Percentiles rank a stretch among this genome's conserved stretches.
phyloP scores from a whole-genome alignment of 768 basidiomycete genomes.

The Suillus tomentosus region DNA sequence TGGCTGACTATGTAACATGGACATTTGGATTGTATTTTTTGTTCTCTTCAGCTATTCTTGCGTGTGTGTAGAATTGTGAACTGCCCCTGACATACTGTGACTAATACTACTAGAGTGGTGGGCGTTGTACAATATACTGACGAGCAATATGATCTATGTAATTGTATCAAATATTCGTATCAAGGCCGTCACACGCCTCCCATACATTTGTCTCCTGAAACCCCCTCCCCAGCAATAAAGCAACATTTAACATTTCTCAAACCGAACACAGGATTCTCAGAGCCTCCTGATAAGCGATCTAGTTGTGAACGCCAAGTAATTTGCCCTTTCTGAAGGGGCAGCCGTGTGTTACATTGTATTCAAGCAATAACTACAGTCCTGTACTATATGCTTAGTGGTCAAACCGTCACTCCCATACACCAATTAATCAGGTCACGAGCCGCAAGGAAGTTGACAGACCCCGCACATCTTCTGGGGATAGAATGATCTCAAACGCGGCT shows the following conservation, averaged over 20 bases:
- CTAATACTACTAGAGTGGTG: no score
- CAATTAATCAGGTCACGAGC: not conserved
- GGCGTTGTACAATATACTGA: not conserved
- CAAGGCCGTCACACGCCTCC: not conserved
- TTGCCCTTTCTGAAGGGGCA: conserved; percentile 14
- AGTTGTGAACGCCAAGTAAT: conserved; percentile 7
- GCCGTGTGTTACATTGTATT: not conserved
- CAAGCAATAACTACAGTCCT: not conserved
- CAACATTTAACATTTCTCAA: not conserved
- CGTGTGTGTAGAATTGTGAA: not conserved
- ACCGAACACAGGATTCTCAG: not conserved
- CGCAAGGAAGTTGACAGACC: not conserved
- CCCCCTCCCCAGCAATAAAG: not conserved
- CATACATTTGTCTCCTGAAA: not conserved
- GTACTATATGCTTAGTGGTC: not conserved
- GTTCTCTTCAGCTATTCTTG: not conserved
- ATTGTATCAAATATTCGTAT: not conserved
- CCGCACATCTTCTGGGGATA: not conserved
- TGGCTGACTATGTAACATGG: conserved; percentile 17
- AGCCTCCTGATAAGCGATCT: conserved; percentile 8
- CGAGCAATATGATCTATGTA: not conserved
- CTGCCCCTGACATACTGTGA: not conserved
- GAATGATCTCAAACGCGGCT: not conserved
- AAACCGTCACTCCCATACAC: not conserved
- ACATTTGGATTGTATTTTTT: not conserved